Evolutionary conservation across 1,284 basidiomycete genomes (phyloP).

Genomic region (Amylostereum areolatum): DNA sequence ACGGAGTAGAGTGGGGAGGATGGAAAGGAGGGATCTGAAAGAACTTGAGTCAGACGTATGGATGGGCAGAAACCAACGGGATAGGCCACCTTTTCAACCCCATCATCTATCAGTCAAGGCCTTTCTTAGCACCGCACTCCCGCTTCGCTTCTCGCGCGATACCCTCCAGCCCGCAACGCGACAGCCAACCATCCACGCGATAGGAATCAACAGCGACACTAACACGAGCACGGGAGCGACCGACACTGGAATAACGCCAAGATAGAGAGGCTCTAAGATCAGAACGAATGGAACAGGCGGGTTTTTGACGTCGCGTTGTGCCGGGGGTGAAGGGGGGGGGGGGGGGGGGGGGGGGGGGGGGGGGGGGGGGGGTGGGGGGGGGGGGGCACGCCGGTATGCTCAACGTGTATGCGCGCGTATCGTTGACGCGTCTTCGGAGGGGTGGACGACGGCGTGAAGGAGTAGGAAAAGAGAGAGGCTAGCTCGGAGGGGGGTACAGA

Average conservation of each 20-base stretch:
- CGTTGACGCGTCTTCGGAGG: constrained; percentile 30
- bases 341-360: no score
- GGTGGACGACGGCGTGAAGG: constrained; percentile 7
- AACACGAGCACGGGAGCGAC: constrained; percentile 38
- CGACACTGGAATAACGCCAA: constrained; percentile 53
- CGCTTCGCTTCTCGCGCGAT: neutral
- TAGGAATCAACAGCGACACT: constrained; percentile 26
- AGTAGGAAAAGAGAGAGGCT: constrained; percentile 4
- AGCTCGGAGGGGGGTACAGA: constrained; percentile 16
- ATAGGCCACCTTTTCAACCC: neutral
- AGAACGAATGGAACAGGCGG: constrained; percentile 40
- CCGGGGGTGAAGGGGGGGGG: no score
- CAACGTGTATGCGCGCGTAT: constrained; percentile 49
- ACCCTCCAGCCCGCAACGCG: neutral
- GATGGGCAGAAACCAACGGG: no score
- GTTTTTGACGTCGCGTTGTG: constrained; percentile 3
- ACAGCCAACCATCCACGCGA: neutral
- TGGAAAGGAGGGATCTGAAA: no score
- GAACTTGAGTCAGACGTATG: no score
- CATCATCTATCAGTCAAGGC: neutral
- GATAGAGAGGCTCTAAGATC: constrained; percentile 50
- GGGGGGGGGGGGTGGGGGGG: no score
- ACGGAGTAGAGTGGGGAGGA: no score
- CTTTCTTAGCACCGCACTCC: constrained; percentile 1
- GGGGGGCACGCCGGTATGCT: constrained; percentile 47